Percentiles rank a stretch among this genome's conserved stretches.
phyloP scores from a whole-genome alignment of 805 yeast species.

The Brettanomyces bruxellensis region DNA sequence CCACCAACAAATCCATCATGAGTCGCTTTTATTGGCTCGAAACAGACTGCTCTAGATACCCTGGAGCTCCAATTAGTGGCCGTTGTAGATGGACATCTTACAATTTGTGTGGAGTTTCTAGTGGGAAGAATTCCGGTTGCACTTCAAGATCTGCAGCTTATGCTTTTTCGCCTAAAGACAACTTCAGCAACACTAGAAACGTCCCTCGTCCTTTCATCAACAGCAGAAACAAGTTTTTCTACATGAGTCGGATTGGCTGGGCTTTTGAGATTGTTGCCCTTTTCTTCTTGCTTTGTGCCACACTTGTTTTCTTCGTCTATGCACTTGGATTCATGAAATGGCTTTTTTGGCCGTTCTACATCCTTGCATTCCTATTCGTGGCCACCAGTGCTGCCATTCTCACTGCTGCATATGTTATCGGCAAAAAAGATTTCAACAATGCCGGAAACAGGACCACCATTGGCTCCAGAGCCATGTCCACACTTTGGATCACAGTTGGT shows the following conservation, averaged over 20 bases:
- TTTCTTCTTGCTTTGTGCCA: slow-evolving; percentile 40
- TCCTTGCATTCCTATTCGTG: slow-evolving; percentile 34
- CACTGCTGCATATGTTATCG: slow-evolving; percentile 49
- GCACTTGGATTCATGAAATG: neutral
- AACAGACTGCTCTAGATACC: slow-evolving; percentile 57
- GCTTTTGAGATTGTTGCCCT: slow-evolving; percentile 54
- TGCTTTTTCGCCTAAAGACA: slow-evolving; percentile 75
- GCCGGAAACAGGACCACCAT: slow-evolving; percentile 33
- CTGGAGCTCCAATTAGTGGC: slow-evolving; percentile 32
- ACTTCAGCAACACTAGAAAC: slow-evolving; percentile 42
- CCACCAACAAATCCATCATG: slow-evolving; percentile 36
- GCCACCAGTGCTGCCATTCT: slow-evolving; percentile 37
- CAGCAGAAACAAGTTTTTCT: slow-evolving; percentile 47
- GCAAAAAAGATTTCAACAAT: slow-evolving; percentile 37
- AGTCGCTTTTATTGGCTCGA: slow-evolving; percentile 70
- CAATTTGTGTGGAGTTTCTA: slow-evolving; percentile 38
- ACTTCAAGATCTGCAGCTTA: slow-evolving; percentile 56
- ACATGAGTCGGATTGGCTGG: slow-evolving; percentile 60
- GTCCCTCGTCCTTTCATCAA: slow-evolving; percentile 47
- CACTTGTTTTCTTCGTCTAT: slow-evolving; percentile 27
- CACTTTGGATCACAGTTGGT: slow-evolving; percentile 50
- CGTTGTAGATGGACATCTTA: slow-evolving; percentile 76
- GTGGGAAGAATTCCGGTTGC: slow-evolving; percentile 41
- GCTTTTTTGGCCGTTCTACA: slow-evolving; percentile 6
- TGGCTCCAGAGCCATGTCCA: slow-evolving; percentile 46